Evolutionary conservation across 106 monocot species (phyloP), one percentile per base, ranked within the genome.

Genomic region (Iris macrosiphon): DNA sequence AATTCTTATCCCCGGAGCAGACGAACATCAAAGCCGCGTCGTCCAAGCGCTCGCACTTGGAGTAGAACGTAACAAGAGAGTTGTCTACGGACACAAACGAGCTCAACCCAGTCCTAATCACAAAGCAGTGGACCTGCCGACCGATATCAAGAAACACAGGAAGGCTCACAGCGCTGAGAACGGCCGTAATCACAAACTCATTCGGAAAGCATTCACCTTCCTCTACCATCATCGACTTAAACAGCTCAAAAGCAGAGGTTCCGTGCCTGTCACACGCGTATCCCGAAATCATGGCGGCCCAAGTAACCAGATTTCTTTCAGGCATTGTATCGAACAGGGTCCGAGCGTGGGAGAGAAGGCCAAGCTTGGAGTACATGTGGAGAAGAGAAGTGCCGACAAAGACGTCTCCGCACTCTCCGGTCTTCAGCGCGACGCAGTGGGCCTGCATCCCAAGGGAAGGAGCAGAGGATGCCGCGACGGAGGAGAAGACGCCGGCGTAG

Each of bases 281-380:
- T 0, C 82, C 82, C 0, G 75, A 75, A 27, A 88, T 51, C 79
- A 88, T 78, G 43, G 88, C 42, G 0, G 88, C 75, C 82, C 79
- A 88, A 26, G 82, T 39, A 7, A 88, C 75, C 0, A 72, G 66
- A 58, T 82, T 88, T 43, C 69, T 75, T 0, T 62, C 29, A 4
- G 57, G 61, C 88, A 88, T 88, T 41, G 43, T 63, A 34, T 88
- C 88, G 29, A 88, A 88, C 72, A 82, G 62, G 63, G 59, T 79
- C 26, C 75, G 72, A 5, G 82, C 88, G 32, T 88, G 72, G 0
- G 7, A 23, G 14, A 79, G 6, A 24, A 65, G 53, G 0, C 72
- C 75, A 14, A 75, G 11, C 55, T 79, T 82, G 37, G 62, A 79
- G 37, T 88, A 88, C 88, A 88, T 69, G 43, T 62, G 72, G 4